Conservation (phyloP, 2,329 filamentous ascomycete genomes). For the Monosporascus sp. region DNA sequence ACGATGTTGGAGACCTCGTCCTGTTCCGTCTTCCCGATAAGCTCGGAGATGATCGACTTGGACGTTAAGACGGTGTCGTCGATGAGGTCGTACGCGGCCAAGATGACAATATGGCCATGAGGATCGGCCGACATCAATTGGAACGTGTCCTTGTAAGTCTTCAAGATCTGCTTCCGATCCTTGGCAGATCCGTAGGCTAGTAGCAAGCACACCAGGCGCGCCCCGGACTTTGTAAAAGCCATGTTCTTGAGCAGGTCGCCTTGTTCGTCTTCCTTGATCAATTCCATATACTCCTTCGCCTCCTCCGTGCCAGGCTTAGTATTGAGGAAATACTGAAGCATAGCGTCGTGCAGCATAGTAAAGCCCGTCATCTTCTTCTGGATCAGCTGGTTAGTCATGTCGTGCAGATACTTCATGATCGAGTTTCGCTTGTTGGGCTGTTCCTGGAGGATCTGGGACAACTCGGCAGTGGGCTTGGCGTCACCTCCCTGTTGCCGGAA, state of each 20-base stretch:
- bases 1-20: constrained; percentile 60
- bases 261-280: constrained; percentile 86
- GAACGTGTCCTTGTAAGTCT: constrained; percentile 84
- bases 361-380: constrained; percentile 97
- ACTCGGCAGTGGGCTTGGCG: constrained; percentile 55
- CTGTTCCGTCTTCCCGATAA: constrained; percentile 67
- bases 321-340: constrained; percentile 92
- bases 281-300: constrained; percentile 79
- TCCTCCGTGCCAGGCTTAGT: constrained; percentile 73
- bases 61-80: constrained; percentile 88
- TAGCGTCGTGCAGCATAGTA: constrained; percentile 95
- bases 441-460: constrained; percentile 67
- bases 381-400: constrained; percentile 84
- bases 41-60: constrained; percentile 82
- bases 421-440: constrained; percentile 80
- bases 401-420: constrained; percentile 79
- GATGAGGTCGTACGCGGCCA: constrained; percentile 83
- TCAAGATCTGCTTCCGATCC: constrained; percentile 84
- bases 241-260: constrained; percentile 91
- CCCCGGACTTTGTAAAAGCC: constrained; percentile 88
- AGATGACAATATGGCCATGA: constrained; percentile 73
- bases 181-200: constrained; percentile 85
- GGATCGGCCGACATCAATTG: constrained; percentile 78
- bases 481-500: constrained; percentile 56
- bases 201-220: constrained; percentile 73